These are phyloP conservation scores for Penicillium sp. DNA, from an alignment of 2,329 filamentous ascomycete genomes.

Conservation along the genomic window DNA sequence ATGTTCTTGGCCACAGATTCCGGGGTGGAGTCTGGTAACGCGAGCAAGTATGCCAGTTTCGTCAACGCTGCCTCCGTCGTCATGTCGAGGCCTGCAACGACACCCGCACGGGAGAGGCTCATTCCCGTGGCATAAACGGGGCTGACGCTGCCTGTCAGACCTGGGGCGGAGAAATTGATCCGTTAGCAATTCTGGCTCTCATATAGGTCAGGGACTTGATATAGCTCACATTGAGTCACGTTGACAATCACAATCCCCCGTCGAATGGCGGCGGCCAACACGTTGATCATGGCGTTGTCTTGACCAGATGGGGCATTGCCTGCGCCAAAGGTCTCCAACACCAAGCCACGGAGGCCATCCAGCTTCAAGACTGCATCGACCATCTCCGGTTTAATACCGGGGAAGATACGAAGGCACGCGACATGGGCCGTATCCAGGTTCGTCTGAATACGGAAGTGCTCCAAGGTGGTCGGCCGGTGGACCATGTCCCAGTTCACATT, in stretches of 20 bases:
- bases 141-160: constrained; percentile 71
- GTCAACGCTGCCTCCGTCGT: constrained; percentile 90
- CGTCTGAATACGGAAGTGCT: constrained; percentile 74
- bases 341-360: constrained; percentile 77
- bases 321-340: constrained; percentile 91
- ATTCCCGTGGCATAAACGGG: constrained; percentile 80
- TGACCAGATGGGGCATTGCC: constrained; percentile 86
- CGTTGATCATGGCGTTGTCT: constrained; percentile 78
- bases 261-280: constrained; percentile 76
- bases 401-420: constrained; percentile 86
- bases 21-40: constrained; percentile 67
- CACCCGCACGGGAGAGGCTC: constrained; percentile 78
- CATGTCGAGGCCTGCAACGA: constrained; percentile 87
- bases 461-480: constrained; percentile 73
- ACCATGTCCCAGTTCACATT: constrained; percentile 82
- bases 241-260: constrained; percentile 87
- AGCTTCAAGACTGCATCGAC: constrained; percentile 80
- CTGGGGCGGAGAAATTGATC: constrained; percentile 31
- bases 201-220: not conserved
- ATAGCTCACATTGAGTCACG: constrained; percentile 79
- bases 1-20: constrained; percentile 73
- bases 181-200: not conserved
- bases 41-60: constrained; percentile 85
- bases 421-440: constrained; percentile 86
- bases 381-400: constrained; percentile 93